These are phyloP conservation scores for Acanthamoeba healyi DNA, from an alignment of 208 protist species.

Conservation along the genomic window DNA sequence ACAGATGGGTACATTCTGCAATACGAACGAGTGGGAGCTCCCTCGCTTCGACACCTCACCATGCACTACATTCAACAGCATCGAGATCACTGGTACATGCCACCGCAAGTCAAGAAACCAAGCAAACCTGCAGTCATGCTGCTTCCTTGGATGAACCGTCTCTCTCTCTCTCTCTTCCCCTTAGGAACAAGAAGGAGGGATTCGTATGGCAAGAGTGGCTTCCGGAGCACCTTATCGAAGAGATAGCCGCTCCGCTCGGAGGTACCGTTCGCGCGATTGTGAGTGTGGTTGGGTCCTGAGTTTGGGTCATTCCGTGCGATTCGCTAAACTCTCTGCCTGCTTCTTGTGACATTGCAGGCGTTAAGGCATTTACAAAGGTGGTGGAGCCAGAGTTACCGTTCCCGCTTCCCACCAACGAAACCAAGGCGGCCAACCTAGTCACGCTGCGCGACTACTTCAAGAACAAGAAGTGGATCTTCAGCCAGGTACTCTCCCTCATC, in stretches of 20 bases:
- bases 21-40: not conserved
- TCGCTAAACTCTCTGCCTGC: too few relatives aligned
- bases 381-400: not conserved
- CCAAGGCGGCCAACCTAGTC: not conserved
- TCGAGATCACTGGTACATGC: not conserved
- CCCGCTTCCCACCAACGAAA: not conserved
- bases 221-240: not conserved
- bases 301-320: too few relatives aligned
- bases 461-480: constrained; percentile 19
- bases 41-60: constrained; percentile 3
- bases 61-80: not conserved
- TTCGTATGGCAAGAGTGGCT: not conserved
- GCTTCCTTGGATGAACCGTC: too few relatives aligned
- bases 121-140: too few relatives aligned
- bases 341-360: too few relatives aligned
- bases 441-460: constrained; percentile 24
- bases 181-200: constrained; percentile 18
- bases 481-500: too few relatives aligned
- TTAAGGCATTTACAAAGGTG: not conserved
- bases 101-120: too few relatives aligned
- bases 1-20: constrained; percentile 28
- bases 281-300: not conserved
- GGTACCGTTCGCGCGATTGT: too few relatives aligned
- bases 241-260: not conserved
- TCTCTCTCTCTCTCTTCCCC: not conserved